Base-by-base conservation (phyloP, 768 basidiomycete genomes). In the Calvatia gigantea region DNA sequence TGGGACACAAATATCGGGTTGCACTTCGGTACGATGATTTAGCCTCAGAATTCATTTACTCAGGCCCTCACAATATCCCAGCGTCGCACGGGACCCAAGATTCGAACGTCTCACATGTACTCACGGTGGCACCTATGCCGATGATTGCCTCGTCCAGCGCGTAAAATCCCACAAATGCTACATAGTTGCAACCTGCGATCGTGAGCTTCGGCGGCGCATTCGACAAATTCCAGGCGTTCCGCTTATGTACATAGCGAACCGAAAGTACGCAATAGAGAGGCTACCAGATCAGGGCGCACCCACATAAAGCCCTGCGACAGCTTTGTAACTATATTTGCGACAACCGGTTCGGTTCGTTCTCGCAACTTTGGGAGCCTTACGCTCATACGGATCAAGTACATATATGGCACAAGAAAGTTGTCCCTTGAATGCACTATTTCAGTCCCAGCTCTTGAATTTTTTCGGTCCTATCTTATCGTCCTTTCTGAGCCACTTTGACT, bases 161-260 rank as follows among this genome's bases (percentile, higher is more conserved):
- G 94, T 98, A 8, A 92, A 91, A 2, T 84, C 94, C 6, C 93
- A 95, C 74, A 91, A 92, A 67, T 98, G 95, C 71, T 98, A 91
- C 70, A 87, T 99, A 60, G 95, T 99, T 39, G 97, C 97, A 4
- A 98, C 97, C 21, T 98, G 96, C 66, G 97, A 99, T 79, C 80
- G 95, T 56, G 95, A 98, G 65, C 82, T 99, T 28, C 84, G 97
- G 28, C 77, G 94, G 44, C 81, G 97, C 51, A 88, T 99, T 73
- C 84, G 97, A 38, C 94, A 97, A 70, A 81, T 94, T 35, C 91
- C 91, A 31, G 92, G 94, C 56, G 89, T 97, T 42, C 94, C 95
- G 28, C 77, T 99, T 58, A 98, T 98, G 96, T 98, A 98, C 69
- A 97, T 99, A 61, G 92, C 93, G 60, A 85, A 85, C 67, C 78